Evolutionary conservation across 2,329 filamentous ascomycete species (phyloP).

Genomic region (Fusarium austroafricanum): DNA sequence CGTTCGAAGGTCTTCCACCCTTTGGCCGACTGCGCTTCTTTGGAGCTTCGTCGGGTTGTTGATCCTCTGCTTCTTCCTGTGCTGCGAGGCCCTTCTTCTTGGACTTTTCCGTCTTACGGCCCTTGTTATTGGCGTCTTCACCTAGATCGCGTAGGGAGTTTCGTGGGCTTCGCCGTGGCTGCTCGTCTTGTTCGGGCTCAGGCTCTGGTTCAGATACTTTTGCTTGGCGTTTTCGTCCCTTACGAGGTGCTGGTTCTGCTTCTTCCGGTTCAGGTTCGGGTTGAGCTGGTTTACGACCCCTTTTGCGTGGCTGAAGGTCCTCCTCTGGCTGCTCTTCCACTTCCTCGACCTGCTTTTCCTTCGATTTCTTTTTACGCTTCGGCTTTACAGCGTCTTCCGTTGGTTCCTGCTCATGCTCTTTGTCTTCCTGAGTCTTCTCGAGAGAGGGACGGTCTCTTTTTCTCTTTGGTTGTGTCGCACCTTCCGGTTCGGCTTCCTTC

Average conservation of each 20-base stretch:
- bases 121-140: slow-evolving; percentile 32
- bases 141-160: slow-evolving; percentile 33
- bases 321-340: slow-evolving; percentile 23
- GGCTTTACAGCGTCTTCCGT: slow-evolving; percentile 29
- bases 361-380: slow-evolving; percentile 27
- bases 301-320: slow-evolving; percentile 28
- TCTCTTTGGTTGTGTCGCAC: slow-evolving; percentile 47
- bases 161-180: slow-evolving; percentile 28
- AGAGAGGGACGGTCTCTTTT: slow-evolving; percentile 53
- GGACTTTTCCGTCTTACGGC: slow-evolving; percentile 13
- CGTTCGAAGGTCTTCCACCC: slow-evolving; percentile 9
- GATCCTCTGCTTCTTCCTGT: slow-evolving; percentile 13
- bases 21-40: slow-evolving; percentile 34
- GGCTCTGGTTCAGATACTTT: not conserved
- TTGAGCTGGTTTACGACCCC: slow-evolving; percentile 16
- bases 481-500: slow-evolving; percentile 4
- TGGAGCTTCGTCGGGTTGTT: slow-evolving; percentile 14
- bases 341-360: slow-evolving; percentile 15
- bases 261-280: slow-evolving; percentile 24
- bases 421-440: slow-evolving; percentile 24
- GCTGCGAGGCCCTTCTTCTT: slow-evolving; percentile 23
- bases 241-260: slow-evolving; percentile 22
- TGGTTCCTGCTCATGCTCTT: not conserved
- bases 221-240: slow-evolving; percentile 23
- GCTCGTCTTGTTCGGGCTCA: slow-evolving; percentile 13